phyloP scores from a whole-genome alignment of 2,329 filamentous ascomycete genomes.

The Clarireedia monteithiana region DNA sequence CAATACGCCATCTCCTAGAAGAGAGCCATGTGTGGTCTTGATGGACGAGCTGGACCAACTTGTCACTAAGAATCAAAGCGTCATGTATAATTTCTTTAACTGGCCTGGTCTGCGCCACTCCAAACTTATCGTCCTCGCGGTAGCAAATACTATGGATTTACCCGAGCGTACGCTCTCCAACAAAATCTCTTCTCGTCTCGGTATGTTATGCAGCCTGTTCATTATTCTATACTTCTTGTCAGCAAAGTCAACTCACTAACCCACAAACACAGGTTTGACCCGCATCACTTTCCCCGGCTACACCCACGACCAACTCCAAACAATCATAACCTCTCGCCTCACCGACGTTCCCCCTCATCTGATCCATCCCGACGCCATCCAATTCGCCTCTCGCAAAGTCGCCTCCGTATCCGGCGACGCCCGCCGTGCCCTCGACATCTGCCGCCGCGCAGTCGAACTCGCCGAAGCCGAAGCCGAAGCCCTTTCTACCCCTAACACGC shows the following conservation, averaged over 20 bases:
- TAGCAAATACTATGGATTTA: constrained; percentile 98
- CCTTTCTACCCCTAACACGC: constrained; percentile 44
- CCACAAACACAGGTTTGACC: constrained; percentile 53
- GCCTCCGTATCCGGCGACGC: constrained; percentile 94
- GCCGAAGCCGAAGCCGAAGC: constrained; percentile 61
- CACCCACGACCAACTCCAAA: constrained; percentile 94
- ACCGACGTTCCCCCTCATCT: constrained; percentile 82
- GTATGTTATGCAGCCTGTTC: constrained; percentile 9
- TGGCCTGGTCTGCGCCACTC: constrained; percentile 92
- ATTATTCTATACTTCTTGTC: neutral
- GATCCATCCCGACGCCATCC: constrained; percentile 86
- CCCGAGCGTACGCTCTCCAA: constrained; percentile 94
- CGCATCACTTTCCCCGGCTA: constrained; percentile 97
- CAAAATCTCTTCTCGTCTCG: constrained; percentile 90
- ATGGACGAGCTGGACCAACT: constrained; percentile 99
- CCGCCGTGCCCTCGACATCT: constrained; percentile 87
- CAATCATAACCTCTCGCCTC: constrained; percentile 90
- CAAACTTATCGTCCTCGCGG: constrained; percentile 87
- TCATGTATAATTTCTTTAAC: constrained; percentile 99
- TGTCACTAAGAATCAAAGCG: constrained; percentile 96
- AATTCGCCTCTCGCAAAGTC: constrained; percentile 94
- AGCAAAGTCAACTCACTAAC: neutral
- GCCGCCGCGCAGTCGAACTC: constrained; percentile 87
- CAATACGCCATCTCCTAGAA: constrained; percentile 77
- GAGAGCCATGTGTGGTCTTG: constrained; percentile 90